Evolutionary conservation across 495 filamentous ascomycete species (phyloP), one percentile per base, ranked within the genome.

Genomic region (Aeminium ludgeri): DNA sequence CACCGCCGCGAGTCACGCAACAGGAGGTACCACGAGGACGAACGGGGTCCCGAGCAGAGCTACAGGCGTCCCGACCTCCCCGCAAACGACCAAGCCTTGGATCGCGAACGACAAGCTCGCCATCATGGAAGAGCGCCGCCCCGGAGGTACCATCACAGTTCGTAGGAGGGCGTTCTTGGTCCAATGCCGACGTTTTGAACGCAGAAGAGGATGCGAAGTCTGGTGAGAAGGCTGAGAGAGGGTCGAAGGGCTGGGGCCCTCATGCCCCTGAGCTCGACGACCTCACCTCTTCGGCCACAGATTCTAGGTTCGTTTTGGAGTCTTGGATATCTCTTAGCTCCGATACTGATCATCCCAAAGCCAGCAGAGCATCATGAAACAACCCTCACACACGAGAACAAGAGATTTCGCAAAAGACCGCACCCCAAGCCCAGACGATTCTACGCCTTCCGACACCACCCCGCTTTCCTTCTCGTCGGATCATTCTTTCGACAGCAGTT

Each of bases 81-180:
- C 12, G 13, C 23, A 8, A 20, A 39, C 20, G 34, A 27, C 10
- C 32, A 46, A 34, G 44, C 43, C 12, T 33, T 46, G 34, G 48
- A 47, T 32, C 43, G 44, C 3, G 44, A 51, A 27, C 48, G 48
- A 7, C 44, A 34, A 2, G 33, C 23, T 2, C 42, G 48, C 29
- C 43, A 50, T 20, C 43, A 45, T 33, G 48, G 48, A 19, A 38
- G 47, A 20, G 38, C 48, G 2, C 48, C 48, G 19, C 48, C 48
- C 30, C 27, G 44, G 17, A 38, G 44, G 37, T 51, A 51, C 40
- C 48, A 47, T 29, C 48, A 51, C 48, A 51, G 44, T 36, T 51
- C 48, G 11, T 51, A 46, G 48, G 48, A 51, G 36, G 35, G 36
- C 34, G 44, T 51, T 34, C 23, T 51, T 36, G 29, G 30, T 11